Evolutionary conservation across 2,329 filamentous ascomycete species (phyloP), one percentile per base, ranked within the genome.

Genomic region (Penicillium crustosum): DNA sequence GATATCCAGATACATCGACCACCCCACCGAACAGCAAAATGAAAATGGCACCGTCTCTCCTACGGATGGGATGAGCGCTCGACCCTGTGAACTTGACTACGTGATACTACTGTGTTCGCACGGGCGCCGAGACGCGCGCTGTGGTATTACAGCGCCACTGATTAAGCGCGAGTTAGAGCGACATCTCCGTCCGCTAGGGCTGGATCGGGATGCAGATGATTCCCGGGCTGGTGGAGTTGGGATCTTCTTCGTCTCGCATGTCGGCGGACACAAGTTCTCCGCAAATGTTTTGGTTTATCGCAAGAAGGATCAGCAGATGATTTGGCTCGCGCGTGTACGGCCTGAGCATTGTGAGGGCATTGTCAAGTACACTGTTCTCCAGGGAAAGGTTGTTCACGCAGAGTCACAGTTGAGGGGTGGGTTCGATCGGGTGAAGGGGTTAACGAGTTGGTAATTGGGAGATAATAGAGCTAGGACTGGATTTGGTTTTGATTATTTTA

Each of bases 241-340:
- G 1, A 90, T 96, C 59, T 95, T 94, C 78, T 96, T 93, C 70
- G 92, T 96, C 65, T 93, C 87, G 59, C 93, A 97, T 71, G 90
- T 96, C 5, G 93, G 93, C 35, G 93, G 93, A 0, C 93, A 97
- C 79, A 96, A 96, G 79, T 97, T 93, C 78, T 88, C 88, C 48
- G 93, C 93, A 29, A 97, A 97, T 70, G 86, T 96, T 63, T 87
- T 97, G 78, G 79, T 97, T 0, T 97, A 97, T 73, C 83, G 92
- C 19, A 83, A 70, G 57, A 75, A 73, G 47, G 68, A 69, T 60
- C 68, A 71, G 59, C 73, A 75, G 58, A 73, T 75, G 72, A 93
- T 96, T 64, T 96, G 92, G 92, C 80, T 96, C 42, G 92, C 90
- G n/a, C 81, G 93, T 50, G 85, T 96, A n/a, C 78, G 79, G 67